Evolutionary conservation across 2,329 filamentous ascomycete species (phyloP), one percentile per base, ranked within the genome.

Genomic region (Ilyonectria sp.): DNA sequence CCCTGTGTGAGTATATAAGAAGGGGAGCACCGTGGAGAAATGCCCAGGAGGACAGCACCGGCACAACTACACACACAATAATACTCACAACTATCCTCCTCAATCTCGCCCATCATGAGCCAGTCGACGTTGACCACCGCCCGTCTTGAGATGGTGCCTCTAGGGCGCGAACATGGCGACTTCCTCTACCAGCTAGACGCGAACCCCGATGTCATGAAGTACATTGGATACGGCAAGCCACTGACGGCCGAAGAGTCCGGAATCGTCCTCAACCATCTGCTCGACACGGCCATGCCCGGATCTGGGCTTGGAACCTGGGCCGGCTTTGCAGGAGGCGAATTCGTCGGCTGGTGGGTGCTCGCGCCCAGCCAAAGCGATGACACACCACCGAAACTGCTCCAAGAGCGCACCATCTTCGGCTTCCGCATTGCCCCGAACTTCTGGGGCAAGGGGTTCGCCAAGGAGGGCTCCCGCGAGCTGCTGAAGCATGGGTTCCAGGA

Each of bases 321-420:
- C 5, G 72, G 55, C 13, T 74, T 74, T 29, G 46, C 65, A 3
- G 71, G 60, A 2, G 75, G 71, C n/a, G 67, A 77, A 13, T 78
- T 78, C 60, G 72, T 78, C 49, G 77, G 77, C 19, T 78, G 75
- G 75, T 79, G 76, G 75, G 68, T 77, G 26, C 49, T 78, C 6
- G 76, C 74, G 1, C 65, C 69, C n/a, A 74, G 56, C 59, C 60
- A 74, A 52, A 56, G 21, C 55, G 19, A 43, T 26, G 61, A 54
- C 26, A 21, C 19, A 6, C 40, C 44, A 6, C 7, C 23, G 23
- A 49, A 64, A 31, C 31, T 59, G 44, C 63, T 64, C 29, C 65
- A 46, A 21, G 65, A 68, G 40, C 69, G 69, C 33, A 72, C 71
- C 17, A 73, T 77, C 43, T 73, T 78, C 31, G 77, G 75, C 4